Evolutionary conservation across 2,329 filamentous ascomycete genomes (phyloP).

Genomic region (Sclerotinia sclerotiorum): DNA sequence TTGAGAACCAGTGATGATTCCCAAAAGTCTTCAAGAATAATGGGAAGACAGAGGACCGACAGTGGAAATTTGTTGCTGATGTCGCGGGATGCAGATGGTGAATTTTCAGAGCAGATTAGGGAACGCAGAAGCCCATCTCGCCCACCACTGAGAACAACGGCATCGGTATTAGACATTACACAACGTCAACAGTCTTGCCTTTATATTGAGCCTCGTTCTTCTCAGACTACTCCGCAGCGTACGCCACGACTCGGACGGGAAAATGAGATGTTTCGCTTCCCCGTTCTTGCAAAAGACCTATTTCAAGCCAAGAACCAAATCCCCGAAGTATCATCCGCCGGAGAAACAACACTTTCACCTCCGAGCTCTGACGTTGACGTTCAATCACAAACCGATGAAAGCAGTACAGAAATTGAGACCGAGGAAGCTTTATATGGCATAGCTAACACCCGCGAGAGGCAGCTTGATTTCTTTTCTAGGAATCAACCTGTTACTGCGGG

Average conservation of each 20-base stretch:
- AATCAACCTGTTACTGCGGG: constrained; percentile 36
- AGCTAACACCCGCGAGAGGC: constrained; percentile 6
- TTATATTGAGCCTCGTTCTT: constrained; percentile 24
- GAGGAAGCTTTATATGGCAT: constrained; percentile 9
- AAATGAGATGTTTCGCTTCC: constrained; percentile 27
- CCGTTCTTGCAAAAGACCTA: constrained; percentile 17
- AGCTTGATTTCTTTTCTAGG: constrained; percentile 36
- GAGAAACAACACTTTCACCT: constrained; percentile 36
- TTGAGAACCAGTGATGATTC: constrained; percentile 31
- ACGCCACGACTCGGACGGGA: constrained; percentile 24
- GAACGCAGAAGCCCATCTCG: constrained; percentile 26
- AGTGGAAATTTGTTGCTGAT: constrained; percentile 28
- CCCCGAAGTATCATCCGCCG: constrained; percentile 35
- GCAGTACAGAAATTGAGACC: constrained; percentile 32
- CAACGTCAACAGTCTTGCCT: constrained; percentile 26
- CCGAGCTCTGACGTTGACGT: constrained; percentile 37
- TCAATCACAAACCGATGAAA: constrained; percentile 39
- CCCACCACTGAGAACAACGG: constrained; percentile 32
- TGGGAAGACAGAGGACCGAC: constrained; percentile 32
- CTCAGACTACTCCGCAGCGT: constrained; percentile 27
- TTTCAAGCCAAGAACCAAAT: constrained; percentile 27
- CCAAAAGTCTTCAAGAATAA: constrained; percentile 21
- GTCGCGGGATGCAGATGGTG: constrained; percentile 21
- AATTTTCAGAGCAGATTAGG: constrained; percentile 17
- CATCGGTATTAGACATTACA: constrained; percentile 28